A percentile compares a stretch with the other conserved stretches of the same genome.
These are phyloP conservation scores for Acrocalymma vagum DNA, from an alignment of 2,329 filamentous ascomycete species.

Conservation along the genomic window DNA sequence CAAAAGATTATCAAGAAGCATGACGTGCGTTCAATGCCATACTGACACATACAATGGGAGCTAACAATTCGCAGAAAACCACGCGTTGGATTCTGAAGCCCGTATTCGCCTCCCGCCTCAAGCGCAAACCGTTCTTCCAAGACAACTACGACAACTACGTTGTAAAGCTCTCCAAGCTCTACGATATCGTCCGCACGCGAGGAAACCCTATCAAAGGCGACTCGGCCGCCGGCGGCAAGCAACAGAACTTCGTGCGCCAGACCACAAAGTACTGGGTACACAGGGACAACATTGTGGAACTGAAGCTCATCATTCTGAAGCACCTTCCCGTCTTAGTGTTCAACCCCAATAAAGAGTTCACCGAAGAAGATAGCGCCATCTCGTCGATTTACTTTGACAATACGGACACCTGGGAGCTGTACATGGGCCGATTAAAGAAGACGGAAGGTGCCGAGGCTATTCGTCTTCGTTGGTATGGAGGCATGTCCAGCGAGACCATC, in stretches of 20 bases:
- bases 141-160: constrained; percentile 98
- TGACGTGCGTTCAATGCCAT: constrained; percentile 69
- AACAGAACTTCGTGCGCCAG: constrained; percentile 95
- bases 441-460: constrained; percentile 97
- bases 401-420: constrained; percentile 90
- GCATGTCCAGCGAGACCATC: constrained; percentile 93
- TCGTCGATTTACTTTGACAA: constrained; percentile 99
- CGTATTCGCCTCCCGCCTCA: constrained; percentile 93
- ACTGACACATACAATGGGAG: constrained; percentile 5
- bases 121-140: constrained; percentile 97
- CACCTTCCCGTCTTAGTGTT: constrained; percentile 97
- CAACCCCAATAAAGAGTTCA: constrained; percentile 96
- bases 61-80: constrained; percentile 73
- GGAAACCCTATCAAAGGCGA: constrained; percentile 94
- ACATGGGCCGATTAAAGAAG: constrained; percentile 94
- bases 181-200: constrained; percentile 91
- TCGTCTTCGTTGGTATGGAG: constrained; percentile 95
- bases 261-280: constrained; percentile 99
- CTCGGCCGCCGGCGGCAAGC: constrained; percentile 85
- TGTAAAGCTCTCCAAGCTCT: constrained; percentile 91
- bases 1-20: constrained; percentile 99
- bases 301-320: constrained; percentile 98
- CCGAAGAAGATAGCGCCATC: constrained; percentile 88
- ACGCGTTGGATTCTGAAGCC: constrained; percentile 93
- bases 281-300: constrained; percentile 95